A percentile compares a stretch with the other conserved stretches of the same genome.
Conservation (phyloP, 257 asterid genomes). For the Nyctanthes arbortristis region DNA sequence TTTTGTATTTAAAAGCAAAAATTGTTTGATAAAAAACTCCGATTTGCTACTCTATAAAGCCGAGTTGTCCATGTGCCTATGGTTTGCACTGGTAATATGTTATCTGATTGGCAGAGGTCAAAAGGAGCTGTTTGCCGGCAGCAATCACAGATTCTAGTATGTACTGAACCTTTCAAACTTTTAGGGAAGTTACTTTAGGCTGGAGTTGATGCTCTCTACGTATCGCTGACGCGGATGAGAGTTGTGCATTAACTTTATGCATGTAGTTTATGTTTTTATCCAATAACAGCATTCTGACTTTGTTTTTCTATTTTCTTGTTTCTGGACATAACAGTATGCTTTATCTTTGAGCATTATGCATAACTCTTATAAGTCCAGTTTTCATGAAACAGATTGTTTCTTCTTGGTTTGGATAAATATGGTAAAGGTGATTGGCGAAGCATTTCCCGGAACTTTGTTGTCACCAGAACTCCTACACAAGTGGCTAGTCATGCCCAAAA, state of each 20-base stretch:
- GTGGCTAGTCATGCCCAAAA: constrained; percentile 98
- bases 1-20: background rate
- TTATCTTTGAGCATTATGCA: background rate
- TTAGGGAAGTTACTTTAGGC: background rate
- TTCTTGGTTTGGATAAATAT: constrained; percentile 82
- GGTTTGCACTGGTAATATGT: background rate
- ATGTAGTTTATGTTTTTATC: background rate
- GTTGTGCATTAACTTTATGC: background rate
- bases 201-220: background rate
- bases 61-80: background rate
- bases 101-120: background rate
- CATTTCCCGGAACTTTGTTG: constrained; percentile 81
- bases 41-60: background rate
- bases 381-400: constrained; percentile 62
- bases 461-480: constrained; percentile 91
- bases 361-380: background rate
- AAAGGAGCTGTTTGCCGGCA: background rate
- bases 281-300: background rate
- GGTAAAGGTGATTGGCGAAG: constrained; percentile 98
- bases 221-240: background rate
- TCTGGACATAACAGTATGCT: background rate
- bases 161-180: background rate
- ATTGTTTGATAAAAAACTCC: background rate
- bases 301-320: background rate
- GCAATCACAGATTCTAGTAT: background rate